Evolutionary conservation across 352 stramenopile species (phyloP).

Genomic region (Pythium myriotylum): DNA sequence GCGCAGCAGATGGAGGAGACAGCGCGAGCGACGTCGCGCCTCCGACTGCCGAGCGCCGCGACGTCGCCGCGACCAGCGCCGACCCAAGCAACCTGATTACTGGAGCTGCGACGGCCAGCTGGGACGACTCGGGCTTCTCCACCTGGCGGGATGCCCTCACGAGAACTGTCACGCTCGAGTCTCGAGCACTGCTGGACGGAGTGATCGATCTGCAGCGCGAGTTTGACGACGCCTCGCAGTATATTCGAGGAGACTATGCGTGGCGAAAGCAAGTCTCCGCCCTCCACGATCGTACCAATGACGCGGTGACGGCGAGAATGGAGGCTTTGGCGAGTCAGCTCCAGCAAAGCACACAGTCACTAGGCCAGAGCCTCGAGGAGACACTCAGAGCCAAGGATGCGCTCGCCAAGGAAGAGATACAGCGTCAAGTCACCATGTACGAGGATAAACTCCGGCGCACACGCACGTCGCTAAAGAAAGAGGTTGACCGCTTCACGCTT

Average conservation of each 20-base stretch:
- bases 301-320: slow-evolving; percentile 35
- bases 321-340: slow-evolving; percentile 26
- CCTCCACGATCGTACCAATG: slow-evolving; percentile 56
- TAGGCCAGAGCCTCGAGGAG: slow-evolving; percentile 41
- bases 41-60: too few relatives aligned
- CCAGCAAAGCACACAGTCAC: slow-evolving; percentile 33
- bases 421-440: slow-evolving; percentile 46
- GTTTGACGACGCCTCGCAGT: slow-evolving; percentile 59
- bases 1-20: too few relatives aligned
- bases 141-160: slow-evolving; percentile 42
- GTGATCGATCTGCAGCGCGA: slow-evolving; percentile 46
- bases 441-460: slow-evolving; percentile 58
- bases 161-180: slow-evolving; percentile 31
- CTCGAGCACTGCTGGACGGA: slow-evolving; percentile 29
- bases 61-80: too few relatives aligned
- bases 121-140: slow-evolving; percentile 34
- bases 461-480: slow-evolving; percentile 53
- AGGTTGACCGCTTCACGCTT: slow-evolving; percentile 58
- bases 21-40: too few relatives aligned
- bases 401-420: slow-evolving; percentile 38
- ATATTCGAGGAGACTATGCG: slow-evolving; percentile 59
- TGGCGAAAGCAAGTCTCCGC: slow-evolving; percentile 56
- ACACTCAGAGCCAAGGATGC: slow-evolving; percentile 39
- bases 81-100: too few relatives aligned
- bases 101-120: not conserved